These are phyloP conservation scores for Lobulomyces angularis DNA, from an alignment of 192 early-diverging fungal genomes.

Conservation along the genomic window DNA sequence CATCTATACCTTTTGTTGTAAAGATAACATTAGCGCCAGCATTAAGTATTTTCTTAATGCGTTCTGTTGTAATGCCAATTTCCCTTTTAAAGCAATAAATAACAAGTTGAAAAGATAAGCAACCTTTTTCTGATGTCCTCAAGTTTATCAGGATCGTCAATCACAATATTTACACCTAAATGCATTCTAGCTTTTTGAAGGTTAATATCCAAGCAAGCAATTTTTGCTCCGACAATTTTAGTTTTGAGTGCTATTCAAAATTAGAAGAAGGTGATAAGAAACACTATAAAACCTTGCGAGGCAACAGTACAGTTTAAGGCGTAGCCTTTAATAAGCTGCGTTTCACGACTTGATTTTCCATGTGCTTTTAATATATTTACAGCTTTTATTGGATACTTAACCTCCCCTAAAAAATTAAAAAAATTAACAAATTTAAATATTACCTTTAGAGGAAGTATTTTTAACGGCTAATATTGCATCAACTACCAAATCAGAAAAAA, in stretches of 20 bases:
- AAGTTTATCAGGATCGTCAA: slow-evolving; percentile 95
- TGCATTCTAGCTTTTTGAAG: slow-evolving; percentile 96
- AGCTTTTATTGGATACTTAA: slow-evolving; percentile 90
- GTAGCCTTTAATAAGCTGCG: slow-evolving; percentile 80
- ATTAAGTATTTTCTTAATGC: slow-evolving; percentile 85
- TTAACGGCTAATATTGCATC: slow-evolving; percentile 90
- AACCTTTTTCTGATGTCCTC: slow-evolving; percentile 87
- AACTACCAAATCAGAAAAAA: slow-evolving; percentile 92
- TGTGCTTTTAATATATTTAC: slow-evolving; percentile 97
- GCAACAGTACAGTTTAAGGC: slow-evolving; percentile 97
- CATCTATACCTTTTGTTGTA: slow-evolving; percentile 98
- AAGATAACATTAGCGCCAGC: slow-evolving; percentile 95
- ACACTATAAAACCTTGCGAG: slow-evolving; percentile 49
- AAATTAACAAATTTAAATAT: no score
- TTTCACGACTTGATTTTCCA: slow-evolving; percentile 83
- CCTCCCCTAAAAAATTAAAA: no score
- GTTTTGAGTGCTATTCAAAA: slow-evolving; percentile 70
- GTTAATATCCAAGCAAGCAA: slow-evolving; percentile 97
- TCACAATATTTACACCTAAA: slow-evolving; percentile 92
- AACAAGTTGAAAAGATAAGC: not conserved
- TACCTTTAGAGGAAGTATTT: slow-evolving; percentile 63
- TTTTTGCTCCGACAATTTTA: slow-evolving; percentile 74
- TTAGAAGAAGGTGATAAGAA: not conserved
- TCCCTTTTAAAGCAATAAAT: slow-evolving; percentile 49
- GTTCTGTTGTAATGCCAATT: slow-evolving; percentile 89